Evolutionary conservation across 139 green algal genomes (phyloP).

Genomic region (Tetradesmus obliquus): DNA sequence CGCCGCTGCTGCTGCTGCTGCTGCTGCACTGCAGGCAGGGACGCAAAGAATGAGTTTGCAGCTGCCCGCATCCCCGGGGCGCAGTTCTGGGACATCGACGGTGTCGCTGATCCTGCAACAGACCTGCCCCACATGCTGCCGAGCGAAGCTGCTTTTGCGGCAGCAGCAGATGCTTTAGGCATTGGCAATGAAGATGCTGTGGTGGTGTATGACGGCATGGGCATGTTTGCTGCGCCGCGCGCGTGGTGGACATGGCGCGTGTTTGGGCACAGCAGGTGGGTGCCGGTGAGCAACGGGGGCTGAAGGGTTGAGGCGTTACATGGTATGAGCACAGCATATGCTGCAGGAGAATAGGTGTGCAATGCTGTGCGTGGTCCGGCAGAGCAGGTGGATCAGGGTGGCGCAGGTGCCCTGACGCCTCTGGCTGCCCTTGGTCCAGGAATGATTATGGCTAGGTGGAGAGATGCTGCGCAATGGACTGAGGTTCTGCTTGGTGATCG

Average conservation of each 20-base stretch:
- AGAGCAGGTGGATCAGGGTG: background rate
- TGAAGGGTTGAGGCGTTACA: background rate
- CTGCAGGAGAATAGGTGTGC: background rate
- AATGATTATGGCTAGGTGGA: background rate
- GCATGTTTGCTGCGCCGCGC: slow-evolving; percentile 89
- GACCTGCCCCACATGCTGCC: slow-evolving; percentile 86
- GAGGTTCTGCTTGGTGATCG: too few species aligned
- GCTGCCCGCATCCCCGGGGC: slow-evolving; percentile 76
- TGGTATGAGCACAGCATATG: background rate
- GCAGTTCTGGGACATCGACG: slow-evolving; percentile 83
- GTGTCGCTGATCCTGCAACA: slow-evolving; percentile 47
- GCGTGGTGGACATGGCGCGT: slow-evolving; percentile 90
- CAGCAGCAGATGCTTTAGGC: slow-evolving; percentile 84
- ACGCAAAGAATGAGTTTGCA: slow-evolving; percentile 72
- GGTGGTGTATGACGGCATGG: slow-evolving; percentile 92
- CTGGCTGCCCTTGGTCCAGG: background rate
- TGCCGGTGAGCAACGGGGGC: background rate
- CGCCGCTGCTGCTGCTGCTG: slow-evolving; percentile 7
- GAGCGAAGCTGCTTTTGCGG: slow-evolving; percentile 77
- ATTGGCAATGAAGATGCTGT: slow-evolving; percentile 73
- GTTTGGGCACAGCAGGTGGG: slow-evolving; percentile 31
- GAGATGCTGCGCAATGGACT: too few species aligned
- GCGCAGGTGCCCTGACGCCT: background rate
- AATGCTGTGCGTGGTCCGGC: background rate
- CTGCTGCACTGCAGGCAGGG: slow-evolving; percentile 44